These are phyloP conservation scores for Rhodosporidiobolus sp. DNA, from an alignment of 768 basidiomycete genomes.

Conservation along the genomic window DNA sequence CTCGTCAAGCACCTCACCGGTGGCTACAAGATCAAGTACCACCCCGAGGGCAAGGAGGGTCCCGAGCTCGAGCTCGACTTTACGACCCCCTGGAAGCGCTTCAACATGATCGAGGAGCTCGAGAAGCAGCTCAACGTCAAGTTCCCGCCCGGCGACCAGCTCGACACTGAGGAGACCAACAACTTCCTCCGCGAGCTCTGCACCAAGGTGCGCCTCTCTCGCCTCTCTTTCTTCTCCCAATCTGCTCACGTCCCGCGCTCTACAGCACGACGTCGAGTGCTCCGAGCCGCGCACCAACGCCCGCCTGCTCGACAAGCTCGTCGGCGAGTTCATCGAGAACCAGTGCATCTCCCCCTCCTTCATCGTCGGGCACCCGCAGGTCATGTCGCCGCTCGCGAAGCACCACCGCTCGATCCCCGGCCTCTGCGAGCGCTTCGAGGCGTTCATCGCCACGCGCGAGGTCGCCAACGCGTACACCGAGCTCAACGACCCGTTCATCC, in stretches of 20 bases:
- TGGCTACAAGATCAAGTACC: slow-evolving; percentile 76
- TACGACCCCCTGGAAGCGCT: slow-evolving; percentile 91
- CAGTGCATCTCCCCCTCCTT: slow-evolving; percentile 95
- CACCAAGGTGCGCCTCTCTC: slow-evolving; percentile 61
- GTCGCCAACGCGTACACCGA: slow-evolving; percentile 99
- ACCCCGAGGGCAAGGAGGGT: slow-evolving; percentile 82
- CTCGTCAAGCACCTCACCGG: slow-evolving; percentile 81
- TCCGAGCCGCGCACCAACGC: slow-evolving; percentile 92
- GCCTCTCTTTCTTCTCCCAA: not conserved
- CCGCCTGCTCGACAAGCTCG: slow-evolving; percentile 95
- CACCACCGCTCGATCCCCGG: slow-evolving; percentile 96
- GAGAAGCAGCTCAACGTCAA: slow-evolving; percentile 87
- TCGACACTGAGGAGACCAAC: slow-evolving; percentile 84
- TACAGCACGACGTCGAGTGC: slow-evolving; percentile 90
- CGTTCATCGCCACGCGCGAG: slow-evolving; percentile 96
- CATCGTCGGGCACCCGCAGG: slow-evolving; percentile 98
- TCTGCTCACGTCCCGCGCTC: not conserved
- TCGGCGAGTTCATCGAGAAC: slow-evolving; percentile 95
- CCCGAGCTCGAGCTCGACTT: slow-evolving; percentile 75
- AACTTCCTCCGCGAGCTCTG: slow-evolving; percentile 80
- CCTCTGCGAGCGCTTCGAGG: slow-evolving; percentile 97
- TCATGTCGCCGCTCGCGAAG: slow-evolving; percentile 99
- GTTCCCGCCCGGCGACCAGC: slow-evolving; percentile 87
- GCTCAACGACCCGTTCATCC: slow-evolving; percentile 97
- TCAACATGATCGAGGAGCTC: slow-evolving; percentile 94